Percentiles rank a stretch among this genome's conserved stretches.
Evolutionary conservation across 1,139 yeast species (phyloP).

Genomic region (Pichia sp.): DNA sequence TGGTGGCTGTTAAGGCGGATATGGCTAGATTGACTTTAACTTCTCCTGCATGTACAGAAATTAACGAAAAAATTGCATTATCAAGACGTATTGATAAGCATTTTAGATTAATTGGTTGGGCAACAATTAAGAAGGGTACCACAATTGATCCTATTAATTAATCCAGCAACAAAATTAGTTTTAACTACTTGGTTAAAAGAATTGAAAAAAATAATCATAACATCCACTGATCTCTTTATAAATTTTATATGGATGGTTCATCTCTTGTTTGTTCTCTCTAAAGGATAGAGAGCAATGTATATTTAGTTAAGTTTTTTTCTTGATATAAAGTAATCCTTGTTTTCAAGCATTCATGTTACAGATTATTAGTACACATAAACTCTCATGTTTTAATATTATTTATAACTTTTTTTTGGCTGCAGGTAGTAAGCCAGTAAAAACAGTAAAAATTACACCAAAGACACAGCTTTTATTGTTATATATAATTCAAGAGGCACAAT

Average conservation of each 20-base stretch:
- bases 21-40: slow-evolving; percentile 97
- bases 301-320: slow-evolving; percentile 9
- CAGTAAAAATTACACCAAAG: background rate
- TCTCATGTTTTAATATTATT: background rate
- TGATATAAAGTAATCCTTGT: slow-evolving; percentile 7
- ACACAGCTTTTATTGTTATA: background rate
- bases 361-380: background rate
- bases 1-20: slow-evolving; percentile 96
- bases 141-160: slow-evolving; percentile 62
- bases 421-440: too few species aligned
- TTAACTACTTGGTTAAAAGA: background rate
- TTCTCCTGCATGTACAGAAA: slow-evolving; percentile 97
- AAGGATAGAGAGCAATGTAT: slow-evolving; percentile 11
- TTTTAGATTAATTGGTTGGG: slow-evolving; percentile 99
- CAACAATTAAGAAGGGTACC: slow-evolving; percentile 93
- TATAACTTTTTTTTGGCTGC: too few species aligned
- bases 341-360: background rate
- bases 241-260: background rate
- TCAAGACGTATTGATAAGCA: slow-evolving; percentile 99
- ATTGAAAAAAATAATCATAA: background rate
- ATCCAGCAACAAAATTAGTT: slow-evolving; percentile 4
- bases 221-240: background rate
- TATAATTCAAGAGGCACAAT: too few species aligned
- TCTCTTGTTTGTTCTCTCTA: slow-evolving; percentile 6
- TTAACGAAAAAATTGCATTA: slow-evolving; percentile 95